Conservation (phyloP, 73 alveolate genomes). For the Paramecium octaurelia region DNA sequence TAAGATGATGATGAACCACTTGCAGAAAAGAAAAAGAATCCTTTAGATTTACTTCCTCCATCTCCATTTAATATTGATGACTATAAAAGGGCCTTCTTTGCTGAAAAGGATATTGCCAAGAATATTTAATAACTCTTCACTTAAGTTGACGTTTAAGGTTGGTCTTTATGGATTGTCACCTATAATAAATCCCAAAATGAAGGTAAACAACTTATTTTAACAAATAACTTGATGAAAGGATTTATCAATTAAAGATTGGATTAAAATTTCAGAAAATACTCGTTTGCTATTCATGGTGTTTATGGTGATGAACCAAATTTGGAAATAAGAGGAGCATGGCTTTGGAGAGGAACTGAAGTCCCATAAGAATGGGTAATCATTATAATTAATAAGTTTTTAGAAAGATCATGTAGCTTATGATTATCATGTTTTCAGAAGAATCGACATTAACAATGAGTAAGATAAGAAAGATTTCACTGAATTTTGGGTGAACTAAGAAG, state of each 20-base stretch:
- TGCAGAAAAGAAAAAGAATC: conserved; percentile 66
- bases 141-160: conserved; percentile 74
- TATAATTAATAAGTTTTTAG: background rate
- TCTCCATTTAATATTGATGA: conserved; percentile 72
- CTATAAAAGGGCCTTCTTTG: conserved; percentile 74
- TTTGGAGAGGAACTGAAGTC: conserved; percentile 92
- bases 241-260: conserved; percentile 72
- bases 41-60: conserved; percentile 83
- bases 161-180: conserved; percentile 79
- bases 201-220: conserved; percentile 68
- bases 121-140: conserved; percentile 69
- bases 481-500: background rate
- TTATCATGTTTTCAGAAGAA: background rate
- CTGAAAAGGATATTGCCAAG: conserved; percentile 69
- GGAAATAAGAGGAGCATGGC: conserved; percentile 91
- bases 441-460: background rate
- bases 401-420: background rate
- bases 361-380: conserved; percentile 51
- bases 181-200: conserved; percentile 82
- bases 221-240: conserved; percentile 77
- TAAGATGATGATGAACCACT: conserved; percentile 57
- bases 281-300: conserved; percentile 86
- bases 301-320: conserved; percentile 92
- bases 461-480: background rate
- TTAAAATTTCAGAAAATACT: conserved; percentile 74